Evolutionary conservation across 1,284 basidiomycete genomes (phyloP).

Genomic region (Thecaphora frezii): DNA sequence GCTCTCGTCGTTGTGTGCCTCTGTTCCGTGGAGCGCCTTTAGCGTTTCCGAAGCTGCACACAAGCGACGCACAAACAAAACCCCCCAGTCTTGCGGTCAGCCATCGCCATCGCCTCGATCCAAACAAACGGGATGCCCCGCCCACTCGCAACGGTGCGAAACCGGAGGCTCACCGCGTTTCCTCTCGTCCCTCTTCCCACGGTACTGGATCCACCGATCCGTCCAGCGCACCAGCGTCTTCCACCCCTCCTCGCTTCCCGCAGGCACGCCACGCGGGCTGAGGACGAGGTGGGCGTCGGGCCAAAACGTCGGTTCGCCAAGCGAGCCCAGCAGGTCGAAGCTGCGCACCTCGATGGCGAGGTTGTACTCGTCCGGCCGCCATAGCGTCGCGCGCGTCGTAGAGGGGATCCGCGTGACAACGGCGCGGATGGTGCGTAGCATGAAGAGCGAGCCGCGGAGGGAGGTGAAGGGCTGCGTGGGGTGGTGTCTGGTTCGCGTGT

Average conservation of each 20-base stretch:
- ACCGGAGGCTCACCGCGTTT: background rate
- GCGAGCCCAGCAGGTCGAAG: constrained; percentile 14
- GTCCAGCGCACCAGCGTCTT: constrained; percentile 6
- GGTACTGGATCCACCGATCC: constrained; percentile 16
- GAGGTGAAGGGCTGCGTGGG: constrained; percentile 15
- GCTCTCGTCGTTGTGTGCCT: background rate
- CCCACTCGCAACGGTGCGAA: background rate
- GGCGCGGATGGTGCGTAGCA: constrained; percentile 10
- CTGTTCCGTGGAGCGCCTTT: background rate
- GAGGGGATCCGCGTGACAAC: constrained; percentile 5
- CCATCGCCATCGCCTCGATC: background rate
- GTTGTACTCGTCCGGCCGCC: constrained; percentile 11
- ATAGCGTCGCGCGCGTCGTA: background rate
- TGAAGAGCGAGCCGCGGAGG: constrained; percentile 23
- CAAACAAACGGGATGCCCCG: background rate
- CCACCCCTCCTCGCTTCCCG: constrained; percentile 1
- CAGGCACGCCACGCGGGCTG: constrained; percentile 6
- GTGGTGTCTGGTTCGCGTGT: background rate
- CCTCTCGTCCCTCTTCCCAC: background rate
- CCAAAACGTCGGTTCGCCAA: constrained; percentile 24
- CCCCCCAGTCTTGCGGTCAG: too few species aligned
- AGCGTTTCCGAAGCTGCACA: background rate
- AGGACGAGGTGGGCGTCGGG: constrained; percentile 16
- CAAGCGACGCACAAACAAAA: too few species aligned
- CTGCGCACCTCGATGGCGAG: constrained; percentile 22